Evolutionary conservation across 352 stramenopile genomes (phyloP).

Genomic region (Elongisporangium senticosum): DNA sequence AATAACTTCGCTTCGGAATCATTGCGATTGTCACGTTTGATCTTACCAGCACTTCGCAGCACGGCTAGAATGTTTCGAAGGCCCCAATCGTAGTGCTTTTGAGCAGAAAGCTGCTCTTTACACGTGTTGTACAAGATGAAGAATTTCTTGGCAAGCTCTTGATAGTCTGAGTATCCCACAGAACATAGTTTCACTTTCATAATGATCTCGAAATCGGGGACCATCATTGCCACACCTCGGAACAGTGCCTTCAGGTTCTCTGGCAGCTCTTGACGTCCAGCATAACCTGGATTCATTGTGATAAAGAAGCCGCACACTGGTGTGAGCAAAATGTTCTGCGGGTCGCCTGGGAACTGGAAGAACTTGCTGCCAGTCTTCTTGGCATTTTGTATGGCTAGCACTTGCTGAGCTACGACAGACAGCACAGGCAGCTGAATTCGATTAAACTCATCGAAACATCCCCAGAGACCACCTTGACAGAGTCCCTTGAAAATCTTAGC

Average conservation of each 20-base stretch:
- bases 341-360: slow-evolving; percentile 97
- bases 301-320: slow-evolving; percentile 98
- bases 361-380: slow-evolving; percentile 94
- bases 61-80: slow-evolving; percentile 89
- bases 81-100: slow-evolving; percentile 93
- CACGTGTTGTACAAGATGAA: slow-evolving; percentile 89
- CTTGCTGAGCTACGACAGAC: slow-evolving; percentile 96
- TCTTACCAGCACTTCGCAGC: slow-evolving; percentile 84
- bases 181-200: slow-evolving; percentile 96
- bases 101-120: slow-evolving; percentile 88
- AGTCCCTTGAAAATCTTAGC: slow-evolving; percentile 98
- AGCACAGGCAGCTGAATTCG: slow-evolving; percentile 95
- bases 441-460: slow-evolving; percentile 99
- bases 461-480: slow-evolving; percentile 95
- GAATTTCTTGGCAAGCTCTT: slow-evolving; percentile 90
- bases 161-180: slow-evolving; percentile 92
- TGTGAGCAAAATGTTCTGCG: slow-evolving; percentile 95
- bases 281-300: slow-evolving; percentile 99
- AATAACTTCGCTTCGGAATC: slow-evolving; percentile 85
- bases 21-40: slow-evolving; percentile 88
- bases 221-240: slow-evolving; percentile 89
- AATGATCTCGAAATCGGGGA: slow-evolving; percentile 91
- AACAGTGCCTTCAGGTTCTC: slow-evolving; percentile 98
- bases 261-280: slow-evolving; percentile 95
- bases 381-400: slow-evolving; percentile 97